Evolutionary conservation across 2,329 filamentous ascomycete species (phyloP), one percentile per base, ranked within the genome.

Genomic region (Colletotrichum liaoningense): DNA sequence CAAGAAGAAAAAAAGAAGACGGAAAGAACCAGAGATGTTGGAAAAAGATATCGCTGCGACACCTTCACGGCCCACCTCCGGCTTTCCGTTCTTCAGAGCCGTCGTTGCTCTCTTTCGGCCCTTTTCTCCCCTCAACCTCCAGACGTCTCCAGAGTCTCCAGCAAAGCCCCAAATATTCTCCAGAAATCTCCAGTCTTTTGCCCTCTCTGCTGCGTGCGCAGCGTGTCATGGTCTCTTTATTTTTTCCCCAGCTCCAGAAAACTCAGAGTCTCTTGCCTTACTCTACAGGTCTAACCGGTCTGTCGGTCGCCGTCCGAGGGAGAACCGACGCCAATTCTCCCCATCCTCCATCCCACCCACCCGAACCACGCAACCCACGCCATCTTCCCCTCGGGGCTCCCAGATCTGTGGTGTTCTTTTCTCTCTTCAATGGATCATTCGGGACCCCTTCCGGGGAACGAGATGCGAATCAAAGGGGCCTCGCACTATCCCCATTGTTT

Each of bases 151-250:
- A 38, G 33, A 57, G 46, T 67, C 63, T 58, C 65, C 64, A 72
- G 69, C 64, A 65, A 59, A 69, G 69, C 59, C 59, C 71, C 67
- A 71, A 56, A 70, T n/a, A 62, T 70, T 71, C 70, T 73, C 70
- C 70, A 70, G 70, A 52, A 70, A 70, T 65, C 67, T 42, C 67
- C 71, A 62, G 24, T 71, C 30, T 69, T 73, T 65, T 35, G 14
- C 16, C 22, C 30, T 55, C 16, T 22, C 28, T 63, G 63, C 55
- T 56, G 59, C 63, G 33, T 52, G 57, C 56, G 5, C 38, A 42
- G 38, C 38, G 38, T 19, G 38, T 42, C 38, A 42, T 16, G 38
- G 38, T 19, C 38, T 42, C 38, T 42, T 6, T 19, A 0, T 42
- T 42, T 11, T 30, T 7, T 42, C 38, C 26, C 30, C n/a, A 64